Evolutionary conservation across 352 stramenopile species (phyloP), one percentile per base, ranked within the genome.

Genomic region (Globisporangium okanoganense): DNA sequence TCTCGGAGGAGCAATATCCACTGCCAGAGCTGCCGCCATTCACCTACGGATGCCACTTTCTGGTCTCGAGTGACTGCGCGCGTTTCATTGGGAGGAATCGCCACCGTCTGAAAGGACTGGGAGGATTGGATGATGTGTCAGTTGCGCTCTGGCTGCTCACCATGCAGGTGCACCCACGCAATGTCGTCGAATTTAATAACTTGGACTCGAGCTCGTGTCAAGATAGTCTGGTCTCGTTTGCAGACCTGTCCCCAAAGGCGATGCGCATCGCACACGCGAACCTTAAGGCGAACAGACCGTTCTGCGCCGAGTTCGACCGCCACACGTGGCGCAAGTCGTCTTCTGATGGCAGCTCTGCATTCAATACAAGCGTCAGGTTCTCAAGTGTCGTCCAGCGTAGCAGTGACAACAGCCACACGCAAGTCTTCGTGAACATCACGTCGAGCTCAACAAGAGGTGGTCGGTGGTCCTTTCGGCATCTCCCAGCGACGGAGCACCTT

Each of bases 41-140:
- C 24, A 62, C 76, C 3, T 65, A 67, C 20, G 77, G 80, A 7
- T 56, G 71, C 2, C 72, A 83, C 59, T 87, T 79, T 49, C 14
- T 90, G 2, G n/a, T 90, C 2, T 89, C 80, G 3, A 57, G 44
- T 5, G 70, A 85, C 33, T 78, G 71, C 12, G 72, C 65, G 0
- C 44, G 44, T 0, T 84, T 83, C 29, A 57, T 90, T 12, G 54
- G 55, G 0, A 56, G 22, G 10, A 90, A 90, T 49, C 40, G 49
- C 2, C 25, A 55, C 1, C 47, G 61, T 2, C 38, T 76, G 5
- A 40, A 52, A 2, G 61, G 49, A 59, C 35, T 87, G 7, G 48
- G 58, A 0, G 71, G 62, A 0, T 57, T 87, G 31, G 78, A 87
- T 18, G 78, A 87, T 20, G 59, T 69, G 10, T 64, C 68, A 0